phyloP scores from a whole-genome alignment of 805 yeast genomes.

The Tetrapisispora nanseiensis region DNA sequence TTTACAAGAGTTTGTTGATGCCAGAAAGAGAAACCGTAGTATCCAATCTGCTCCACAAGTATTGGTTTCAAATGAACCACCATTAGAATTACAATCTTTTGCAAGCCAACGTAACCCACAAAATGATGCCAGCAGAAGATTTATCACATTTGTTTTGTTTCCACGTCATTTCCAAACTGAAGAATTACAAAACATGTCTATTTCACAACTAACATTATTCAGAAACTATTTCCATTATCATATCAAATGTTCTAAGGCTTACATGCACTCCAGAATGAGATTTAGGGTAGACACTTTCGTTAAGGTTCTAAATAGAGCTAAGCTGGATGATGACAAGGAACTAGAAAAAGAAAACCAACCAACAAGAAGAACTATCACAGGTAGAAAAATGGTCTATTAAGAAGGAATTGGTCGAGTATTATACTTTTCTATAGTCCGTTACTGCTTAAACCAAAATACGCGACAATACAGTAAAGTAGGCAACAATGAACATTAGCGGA shows the following conservation, averaged over 20 bases:
- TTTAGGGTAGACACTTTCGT: conserved; percentile 87
- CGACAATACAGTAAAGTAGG: too few relatives aligned
- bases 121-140: conserved; percentile 31
- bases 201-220: conserved; percentile 84
- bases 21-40: conserved; percentile 83
- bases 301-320: conserved; percentile 92
- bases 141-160: conserved; percentile 63
- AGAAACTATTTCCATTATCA: conserved; percentile 98
- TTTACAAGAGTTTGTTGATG: conserved; percentile 89
- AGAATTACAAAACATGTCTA: conserved; percentile 31
- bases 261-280: conserved; percentile 97
- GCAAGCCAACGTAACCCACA: neutral
- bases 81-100: conserved; percentile 56
- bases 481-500: too few relatives aligned
- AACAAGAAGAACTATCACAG: conserved; percentile 28
- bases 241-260: conserved; percentile 96
- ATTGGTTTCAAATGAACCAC: conserved; percentile 87
- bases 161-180: conserved; percentile 80
- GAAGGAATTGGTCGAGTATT: too few relatives aligned
- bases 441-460: too few relatives aligned
- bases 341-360: conserved; percentile 7
- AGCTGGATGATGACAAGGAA: conserved; percentile 73
- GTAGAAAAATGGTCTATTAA: conserved; percentile 28
- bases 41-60: conserved; percentile 99
- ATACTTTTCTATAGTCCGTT: too few relatives aligned